These are phyloP conservation scores for Cajanus cajan DNA, from an alignment of 306 rosid species.

Conservation along the genomic window DNA sequence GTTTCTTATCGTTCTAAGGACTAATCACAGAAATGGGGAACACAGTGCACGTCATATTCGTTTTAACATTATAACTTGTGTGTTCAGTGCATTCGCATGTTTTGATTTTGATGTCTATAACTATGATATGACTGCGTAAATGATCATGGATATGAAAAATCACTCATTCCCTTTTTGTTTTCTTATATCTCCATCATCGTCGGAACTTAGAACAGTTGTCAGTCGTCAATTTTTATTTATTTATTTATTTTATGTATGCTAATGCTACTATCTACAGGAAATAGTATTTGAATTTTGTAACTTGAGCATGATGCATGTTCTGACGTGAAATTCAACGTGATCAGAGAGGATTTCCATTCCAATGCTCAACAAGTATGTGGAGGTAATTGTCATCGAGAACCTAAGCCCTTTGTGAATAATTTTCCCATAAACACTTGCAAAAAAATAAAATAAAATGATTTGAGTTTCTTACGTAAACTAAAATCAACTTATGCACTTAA, in stretches of 20 bases:
- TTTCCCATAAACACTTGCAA: too few relatives aligned
- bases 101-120: background rate
- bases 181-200: too few relatives aligned
- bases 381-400: background rate
- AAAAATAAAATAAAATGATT: too few relatives aligned
- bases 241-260: too few relatives aligned
- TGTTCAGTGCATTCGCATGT: background rate
- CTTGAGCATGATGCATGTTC: background rate
- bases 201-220: too few relatives aligned
- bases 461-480: too few relatives aligned
- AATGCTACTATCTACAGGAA: background rate
- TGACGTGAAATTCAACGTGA: background rate
- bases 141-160: background rate
- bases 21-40: background rate
- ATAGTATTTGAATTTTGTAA: background rate
- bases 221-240: too few relatives aligned
- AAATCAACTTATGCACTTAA: too few relatives aligned
- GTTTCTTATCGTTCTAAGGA: constrained; percentile 9
- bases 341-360: background rate
- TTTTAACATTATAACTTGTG: too few relatives aligned
- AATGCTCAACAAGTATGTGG: background rate
- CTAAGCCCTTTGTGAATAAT: too few relatives aligned
- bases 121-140: background rate
- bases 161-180: too few relatives aligned
- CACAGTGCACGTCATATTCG: background rate